phyloP scores from a whole-genome alignment of 176 grass and related monocot species.

The Thinopyrum elongatum region DNA sequence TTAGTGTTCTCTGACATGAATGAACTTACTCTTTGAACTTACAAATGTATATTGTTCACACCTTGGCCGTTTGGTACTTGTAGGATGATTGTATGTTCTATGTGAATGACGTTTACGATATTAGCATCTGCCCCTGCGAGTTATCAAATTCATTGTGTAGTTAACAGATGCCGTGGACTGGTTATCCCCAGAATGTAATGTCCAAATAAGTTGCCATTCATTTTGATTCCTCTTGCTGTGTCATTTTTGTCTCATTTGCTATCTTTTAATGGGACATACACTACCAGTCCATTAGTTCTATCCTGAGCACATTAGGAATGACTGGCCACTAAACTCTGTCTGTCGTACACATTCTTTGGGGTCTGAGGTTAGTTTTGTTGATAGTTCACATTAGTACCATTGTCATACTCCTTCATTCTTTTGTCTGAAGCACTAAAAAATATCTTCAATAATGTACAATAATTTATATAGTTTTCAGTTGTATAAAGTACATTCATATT shows the following conservation, averaged over 20 bases:
- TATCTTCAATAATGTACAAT: background rate
- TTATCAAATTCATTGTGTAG: background rate
- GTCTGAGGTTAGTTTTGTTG: background rate
- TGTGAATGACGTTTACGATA: background rate
- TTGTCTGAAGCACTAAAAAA: background rate
- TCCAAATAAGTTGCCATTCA: background rate
- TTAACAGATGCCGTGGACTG: background rate
- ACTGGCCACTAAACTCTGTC: background rate
- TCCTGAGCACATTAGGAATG: background rate
- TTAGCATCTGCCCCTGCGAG: background rate
- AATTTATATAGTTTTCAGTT: background rate
- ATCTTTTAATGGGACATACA: background rate
- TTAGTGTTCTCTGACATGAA: background rate
- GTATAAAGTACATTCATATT: background rate
- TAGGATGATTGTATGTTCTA: background rate
- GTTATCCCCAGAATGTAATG: slow-evolving; percentile 6
- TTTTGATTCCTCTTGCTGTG: background rate
- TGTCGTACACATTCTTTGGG: background rate
- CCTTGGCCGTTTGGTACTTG: slow-evolving; percentile 6
- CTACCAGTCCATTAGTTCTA: background rate
- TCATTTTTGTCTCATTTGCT: background rate
- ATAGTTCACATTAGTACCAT: background rate
- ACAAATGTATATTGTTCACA: background rate
- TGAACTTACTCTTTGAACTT: background rate
- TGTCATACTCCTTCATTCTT: slow-evolving; percentile 9